These are phyloP conservation scores for Crithidia sp. DNA, from an alignment of 208 protist species.

Conservation along the genomic window DNA sequence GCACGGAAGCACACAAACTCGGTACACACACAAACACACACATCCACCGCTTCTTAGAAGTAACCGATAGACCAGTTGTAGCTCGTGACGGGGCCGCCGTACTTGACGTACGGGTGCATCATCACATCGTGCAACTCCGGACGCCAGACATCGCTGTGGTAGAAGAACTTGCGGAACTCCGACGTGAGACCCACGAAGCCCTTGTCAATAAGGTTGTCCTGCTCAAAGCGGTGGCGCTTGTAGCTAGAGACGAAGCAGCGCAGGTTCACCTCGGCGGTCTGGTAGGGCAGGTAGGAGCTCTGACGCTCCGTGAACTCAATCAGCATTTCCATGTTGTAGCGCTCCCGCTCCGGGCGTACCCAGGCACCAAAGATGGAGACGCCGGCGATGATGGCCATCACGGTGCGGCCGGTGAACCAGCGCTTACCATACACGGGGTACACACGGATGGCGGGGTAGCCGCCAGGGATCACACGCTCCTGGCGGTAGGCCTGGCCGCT, in stretches of 20 bases:
- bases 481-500: slow-evolving; percentile 91
- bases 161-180: slow-evolving; percentile 93
- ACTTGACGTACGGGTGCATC: slow-evolving; percentile 88
- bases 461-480: slow-evolving; percentile 86
- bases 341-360: slow-evolving; percentile 85
- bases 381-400: slow-evolving; percentile 86
- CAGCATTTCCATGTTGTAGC: slow-evolving; percentile 92
- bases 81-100: slow-evolving; percentile 80
- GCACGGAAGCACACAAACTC: background rate
- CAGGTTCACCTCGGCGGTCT: slow-evolving; percentile 86
- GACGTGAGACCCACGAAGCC: slow-evolving; percentile 90
- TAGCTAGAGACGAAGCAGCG: slow-evolving; percentile 80
- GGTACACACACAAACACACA: too few species aligned
- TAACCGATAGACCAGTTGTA: slow-evolving; percentile 93
- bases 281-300: slow-evolving; percentile 83
- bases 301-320: slow-evolving; percentile 89
- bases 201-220: slow-evolving; percentile 91
- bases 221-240: slow-evolving; percentile 89
- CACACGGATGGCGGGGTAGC: slow-evolving; percentile 85
- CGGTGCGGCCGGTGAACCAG: slow-evolving; percentile 88
- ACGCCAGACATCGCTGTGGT: slow-evolving; percentile 93
- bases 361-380: slow-evolving; percentile 88
- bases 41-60: slow-evolving; percentile 50
- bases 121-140: slow-evolving; percentile 87
- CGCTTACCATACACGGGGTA: slow-evolving; percentile 92